These are phyloP conservation scores for barrel medic (Medicago truncatula) DNA, from an alignment of 306 rosid genomes.

Conservation along the genomic window MtrunA17r5.0-ANR NC_053049.1:16372501-16373000, in stretches of 20 bases:
- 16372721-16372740: conserved; percentile 46
- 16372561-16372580: conserved; percentile 12
- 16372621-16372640: conserved; percentile 52
- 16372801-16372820: conserved; percentile 62
- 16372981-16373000: conserved; percentile 57
- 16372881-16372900: conserved; percentile 77
- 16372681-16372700: conserved; percentile 70
- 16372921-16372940: conserved; percentile 57
- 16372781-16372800: conserved; percentile 63
- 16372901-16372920: conserved; percentile 49
- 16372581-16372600: conserved; percentile 22
- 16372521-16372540: conserved; percentile 38
- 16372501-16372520: not conserved
- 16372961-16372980: conserved; percentile 65
- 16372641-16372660: conserved; percentile 53
- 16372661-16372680: conserved; percentile 61
- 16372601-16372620: conserved; percentile 35
- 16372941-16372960: conserved; percentile 69
- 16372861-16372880: conserved; percentile 70
- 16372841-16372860: conserved; percentile 65
- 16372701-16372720: conserved; percentile 45
- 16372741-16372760: conserved; percentile 61
- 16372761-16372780: conserved; percentile 51
- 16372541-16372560: conserved; percentile 45
- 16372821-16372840: conserved; percentile 73